These are phyloP conservation scores for Leccinellum albellum DNA, from an alignment of 768 basidiomycete species.

Conservation along the genomic window DNA sequence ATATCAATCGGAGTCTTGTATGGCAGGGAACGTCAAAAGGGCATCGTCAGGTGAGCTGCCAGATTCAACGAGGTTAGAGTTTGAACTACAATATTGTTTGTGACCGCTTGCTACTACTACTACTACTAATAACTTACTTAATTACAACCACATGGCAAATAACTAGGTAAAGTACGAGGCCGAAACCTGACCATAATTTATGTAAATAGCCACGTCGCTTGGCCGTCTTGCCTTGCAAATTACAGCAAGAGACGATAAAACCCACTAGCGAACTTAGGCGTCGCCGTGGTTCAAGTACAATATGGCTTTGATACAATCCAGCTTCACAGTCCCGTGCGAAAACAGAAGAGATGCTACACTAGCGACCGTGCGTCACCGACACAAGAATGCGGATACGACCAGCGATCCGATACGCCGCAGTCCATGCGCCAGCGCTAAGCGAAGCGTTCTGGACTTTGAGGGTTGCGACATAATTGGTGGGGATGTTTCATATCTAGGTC, in stretches of 20 bases:
- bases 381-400: slow-evolving; percentile 29
- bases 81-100: slow-evolving; percentile 26
- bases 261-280: slow-evolving; percentile 3
- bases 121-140: slow-evolving; percentile 4
- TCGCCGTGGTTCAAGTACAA: slow-evolving; percentile 16
- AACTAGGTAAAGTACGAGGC: slow-evolving; percentile 8
- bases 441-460: slow-evolving; percentile 23
- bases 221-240: slow-evolving; percentile 9
- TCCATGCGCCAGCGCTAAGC: slow-evolving; percentile 21
- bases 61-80: slow-evolving; percentile 16
- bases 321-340: slow-evolving; percentile 25
- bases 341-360: slow-evolving; percentile 6
- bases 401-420: slow-evolving; percentile 27
- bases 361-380: slow-evolving; percentile 22
- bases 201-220: slow-evolving; percentile 24
- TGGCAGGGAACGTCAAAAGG: slow-evolving; percentile 19
- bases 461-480: slow-evolving; percentile 19
- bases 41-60: slow-evolving; percentile 24
- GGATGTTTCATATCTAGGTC: slow-evolving; percentile 19
- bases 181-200: slow-evolving; percentile 22
- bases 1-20: slow-evolving; percentile 10
- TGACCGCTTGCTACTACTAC: slow-evolving; percentile 25
- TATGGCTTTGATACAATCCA: slow-evolving; percentile 21
- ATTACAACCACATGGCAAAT: slow-evolving; percentile 22
- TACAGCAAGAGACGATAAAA: slow-evolving; percentile 9